These are phyloP conservation scores for Raddia distichophylla DNA, from an alignment of 176 grass and related monocot genomes.

Conservation along the genomic window DNA sequence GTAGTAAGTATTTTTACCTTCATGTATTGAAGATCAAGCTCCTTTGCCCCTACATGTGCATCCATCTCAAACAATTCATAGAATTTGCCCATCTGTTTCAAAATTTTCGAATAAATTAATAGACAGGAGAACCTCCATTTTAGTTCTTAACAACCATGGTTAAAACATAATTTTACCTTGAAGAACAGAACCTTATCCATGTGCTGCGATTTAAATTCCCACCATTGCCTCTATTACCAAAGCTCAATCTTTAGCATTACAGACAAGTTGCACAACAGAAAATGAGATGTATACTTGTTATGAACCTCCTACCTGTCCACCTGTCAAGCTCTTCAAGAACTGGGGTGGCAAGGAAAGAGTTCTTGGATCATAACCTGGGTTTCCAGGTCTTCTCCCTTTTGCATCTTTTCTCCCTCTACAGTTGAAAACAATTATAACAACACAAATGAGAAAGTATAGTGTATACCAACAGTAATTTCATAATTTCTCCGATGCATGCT, in stretches of 20 bases:
- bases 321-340: constrained; percentile 79
- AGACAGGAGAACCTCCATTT: constrained; percentile 28
- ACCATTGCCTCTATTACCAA: constrained; percentile 92
- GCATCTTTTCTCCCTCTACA: constrained; percentile 79
- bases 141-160: neutral
- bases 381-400: constrained; percentile 62
- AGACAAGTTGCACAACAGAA: constrained; percentile 11
- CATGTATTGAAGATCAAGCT: constrained; percentile 99
- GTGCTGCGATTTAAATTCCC: constrained; percentile 96
- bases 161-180: constrained; percentile 67
- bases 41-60: constrained; percentile 89
- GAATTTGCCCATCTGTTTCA: constrained; percentile 93
- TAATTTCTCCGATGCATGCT: neutral
- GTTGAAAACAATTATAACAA: constrained; percentile 32
- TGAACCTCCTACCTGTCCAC: constrained; percentile 70
- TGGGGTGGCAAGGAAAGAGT: constrained; percentile 78
- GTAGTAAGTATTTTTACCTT: constrained; percentile 50
- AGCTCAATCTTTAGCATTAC: constrained; percentile 32
- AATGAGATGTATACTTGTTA: constrained; percentile 18
- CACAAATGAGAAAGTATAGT: constrained; percentile 21
- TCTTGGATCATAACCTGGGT: constrained; percentile 72
- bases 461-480: neutral
- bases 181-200: constrained; percentile 99
- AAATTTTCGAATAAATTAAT: constrained; percentile 37
- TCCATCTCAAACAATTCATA: constrained; percentile 99